Percentiles rank a stretch among this genome's conserved stretches.
phyloP scores from a whole-genome alignment of 139 green algal genomes.

The Chlamydomonas incerta region DNA sequence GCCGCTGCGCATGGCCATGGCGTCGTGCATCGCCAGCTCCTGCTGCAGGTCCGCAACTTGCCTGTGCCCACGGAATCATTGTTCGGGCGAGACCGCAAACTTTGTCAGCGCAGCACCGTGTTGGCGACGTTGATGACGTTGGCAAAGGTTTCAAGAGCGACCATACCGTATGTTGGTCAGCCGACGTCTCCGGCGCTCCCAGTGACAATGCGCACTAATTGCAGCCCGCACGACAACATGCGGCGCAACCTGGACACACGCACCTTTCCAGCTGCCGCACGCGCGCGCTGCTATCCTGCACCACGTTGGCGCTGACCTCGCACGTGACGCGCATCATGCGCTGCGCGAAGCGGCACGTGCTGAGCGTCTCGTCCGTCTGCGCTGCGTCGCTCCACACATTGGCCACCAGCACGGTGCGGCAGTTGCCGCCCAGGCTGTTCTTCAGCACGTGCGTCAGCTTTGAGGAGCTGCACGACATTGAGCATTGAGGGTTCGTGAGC shows the following conservation, averaged over 20 bases:
- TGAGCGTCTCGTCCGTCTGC: constrained; percentile 79
- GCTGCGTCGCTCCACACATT: constrained; percentile 73
- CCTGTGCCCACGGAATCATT: constrained; percentile 38
- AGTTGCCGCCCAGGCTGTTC: constrained; percentile 82
- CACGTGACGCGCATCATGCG: constrained; percentile 75
- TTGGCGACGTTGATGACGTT: no score
- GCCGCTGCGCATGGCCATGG: constrained; percentile 46
- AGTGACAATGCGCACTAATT: no score
- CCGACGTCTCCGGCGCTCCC: no score
- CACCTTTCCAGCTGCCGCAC: constrained; percentile 62
- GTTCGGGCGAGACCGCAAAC: no score
- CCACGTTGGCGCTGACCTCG: constrained; percentile 64
- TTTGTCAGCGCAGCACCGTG: no score
- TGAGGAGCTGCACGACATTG: constrained; percentile 52
- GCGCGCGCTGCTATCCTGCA: constrained; percentile 49
- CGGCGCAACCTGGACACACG: no score
- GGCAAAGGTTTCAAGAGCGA: no score
- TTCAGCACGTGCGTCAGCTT: constrained; percentile 83
- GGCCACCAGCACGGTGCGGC: constrained; percentile 75
- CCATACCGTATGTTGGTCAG: no score
- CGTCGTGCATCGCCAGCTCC: constrained; percentile 67
- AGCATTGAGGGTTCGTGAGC: no score
- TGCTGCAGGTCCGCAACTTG: constrained; percentile 67
- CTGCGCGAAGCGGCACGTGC: constrained; percentile 82
- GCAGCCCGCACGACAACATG: no score